Percentiles rank a stretch among this genome's conserved stretches.
phyloP scores from a whole-genome alignment of 2,329 filamentous ascomycete genomes.

The Fusarium chuoi region DNA sequence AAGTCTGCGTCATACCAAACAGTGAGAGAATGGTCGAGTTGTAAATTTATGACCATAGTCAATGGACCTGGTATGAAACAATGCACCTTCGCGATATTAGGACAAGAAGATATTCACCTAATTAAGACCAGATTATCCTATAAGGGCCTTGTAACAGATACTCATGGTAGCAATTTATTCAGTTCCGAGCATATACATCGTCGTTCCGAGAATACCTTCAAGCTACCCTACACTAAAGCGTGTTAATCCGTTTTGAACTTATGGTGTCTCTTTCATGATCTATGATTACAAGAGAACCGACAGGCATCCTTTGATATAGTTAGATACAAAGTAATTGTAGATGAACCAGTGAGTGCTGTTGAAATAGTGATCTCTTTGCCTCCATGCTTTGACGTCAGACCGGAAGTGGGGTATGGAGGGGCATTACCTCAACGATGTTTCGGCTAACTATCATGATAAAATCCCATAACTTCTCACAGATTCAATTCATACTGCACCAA shows the following conservation, averaged over 20 bases:
- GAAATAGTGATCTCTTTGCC: background rate
- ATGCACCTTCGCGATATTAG: background rate
- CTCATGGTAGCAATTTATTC: background rate
- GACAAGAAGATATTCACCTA: too few relatives aligned
- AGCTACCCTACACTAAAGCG: background rate
- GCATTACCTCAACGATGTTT: constrained; percentile 8
- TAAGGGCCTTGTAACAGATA: background rate
- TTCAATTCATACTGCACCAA: background rate
- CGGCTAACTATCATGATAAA: background rate
- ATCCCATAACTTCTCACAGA: constrained; percentile 4
- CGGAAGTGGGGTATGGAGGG: constrained; percentile 32
- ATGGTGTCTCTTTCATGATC: background rate
- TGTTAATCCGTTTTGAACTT: background rate
- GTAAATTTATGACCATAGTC: background rate
- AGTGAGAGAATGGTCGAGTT: background rate
- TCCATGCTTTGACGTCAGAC: constrained; percentile 29
- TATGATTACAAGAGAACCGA: background rate
- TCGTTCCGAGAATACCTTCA: background rate
- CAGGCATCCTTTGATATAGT: background rate
- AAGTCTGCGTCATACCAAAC: background rate
- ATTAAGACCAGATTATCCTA: background rate
- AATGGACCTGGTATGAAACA: background rate
- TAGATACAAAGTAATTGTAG: too few relatives aligned
- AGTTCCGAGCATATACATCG: background rate
- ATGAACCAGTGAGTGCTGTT: background rate